Evolutionary conservation across 2,329 filamentous ascomycete genomes (phyloP).

Genomic region (Epichloe baconii): DNA sequence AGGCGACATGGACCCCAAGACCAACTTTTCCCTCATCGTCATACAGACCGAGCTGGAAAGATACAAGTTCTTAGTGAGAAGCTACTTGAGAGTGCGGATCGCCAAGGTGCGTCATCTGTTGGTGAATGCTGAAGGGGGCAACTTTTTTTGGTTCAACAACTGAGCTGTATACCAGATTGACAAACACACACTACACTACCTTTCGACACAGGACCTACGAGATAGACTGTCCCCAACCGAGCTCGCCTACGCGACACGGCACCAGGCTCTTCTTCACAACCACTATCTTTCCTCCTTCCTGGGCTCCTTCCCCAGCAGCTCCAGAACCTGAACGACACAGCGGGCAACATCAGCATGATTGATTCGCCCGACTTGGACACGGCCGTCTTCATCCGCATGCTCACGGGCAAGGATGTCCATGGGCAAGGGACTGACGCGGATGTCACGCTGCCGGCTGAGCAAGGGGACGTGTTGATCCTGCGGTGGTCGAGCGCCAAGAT

Average conservation of each 20-base stretch:
- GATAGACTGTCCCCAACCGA: slow-evolving; percentile 64
- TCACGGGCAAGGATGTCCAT: slow-evolving; percentile 45
- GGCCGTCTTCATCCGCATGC: slow-evolving; percentile 71
- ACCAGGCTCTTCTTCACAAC: slow-evolving; percentile 70
- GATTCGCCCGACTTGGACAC: slow-evolving; percentile 71
- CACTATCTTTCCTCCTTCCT: slow-evolving; percentile 85
- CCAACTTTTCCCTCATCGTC: slow-evolving; percentile 87
- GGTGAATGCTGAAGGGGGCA: neutral
- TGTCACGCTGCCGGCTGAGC: slow-evolving; percentile 40
- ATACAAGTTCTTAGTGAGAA: slow-evolving; percentile 81
- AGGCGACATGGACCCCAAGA: slow-evolving; percentile 74
- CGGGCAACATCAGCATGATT: slow-evolving; percentile 84
- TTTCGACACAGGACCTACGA: slow-evolving; percentile 41
- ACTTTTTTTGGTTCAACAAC: neutral
- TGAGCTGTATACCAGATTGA: slow-evolving; percentile 45
- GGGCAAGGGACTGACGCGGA: slow-evolving; percentile 53
- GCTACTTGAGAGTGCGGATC: slow-evolving; percentile 71
- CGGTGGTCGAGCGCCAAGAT: slow-evolving; percentile 61
- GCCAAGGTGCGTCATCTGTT: slow-evolving; percentile 51
- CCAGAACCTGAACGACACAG: slow-evolving; percentile 79
- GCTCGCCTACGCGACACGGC: slow-evolving; percentile 67
- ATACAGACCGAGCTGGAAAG: slow-evolving; percentile 93
- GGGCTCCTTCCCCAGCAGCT: slow-evolving; percentile 60
- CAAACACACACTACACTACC: slow-evolving; percentile 61
- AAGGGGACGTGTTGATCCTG: slow-evolving; percentile 56